phyloP scores from a whole-genome alignment of 495 filamentous ascomycete species.

The Talaromyces liani region DNA sequence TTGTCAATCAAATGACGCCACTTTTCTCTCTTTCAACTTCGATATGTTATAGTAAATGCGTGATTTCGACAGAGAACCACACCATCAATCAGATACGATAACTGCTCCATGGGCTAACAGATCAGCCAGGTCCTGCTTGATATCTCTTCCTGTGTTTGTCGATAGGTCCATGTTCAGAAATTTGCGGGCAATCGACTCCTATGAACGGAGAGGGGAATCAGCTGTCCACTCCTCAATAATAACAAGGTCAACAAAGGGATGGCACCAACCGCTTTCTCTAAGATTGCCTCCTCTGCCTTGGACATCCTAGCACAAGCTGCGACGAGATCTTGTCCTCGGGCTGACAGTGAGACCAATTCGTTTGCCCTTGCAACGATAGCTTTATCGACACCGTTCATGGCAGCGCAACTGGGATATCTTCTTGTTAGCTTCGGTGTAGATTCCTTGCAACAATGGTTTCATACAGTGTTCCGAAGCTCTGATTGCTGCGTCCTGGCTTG shows the following conservation, averaged over 20 bases:
- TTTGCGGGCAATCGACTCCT: conserved; percentile 28
- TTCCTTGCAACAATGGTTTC: conserved; percentile 5
- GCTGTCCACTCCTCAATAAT: neutral
- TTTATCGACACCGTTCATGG: conserved; percentile 70
- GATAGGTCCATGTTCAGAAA: conserved; percentile 28
- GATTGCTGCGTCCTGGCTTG: conserved; percentile 59
- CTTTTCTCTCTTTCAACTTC: neutral
- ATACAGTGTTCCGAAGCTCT: conserved; percentile 73
- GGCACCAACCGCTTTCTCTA: conserved; percentile 53
- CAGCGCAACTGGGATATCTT: conserved; percentile 53
- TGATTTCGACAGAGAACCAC: neutral
- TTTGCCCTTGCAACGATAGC: conserved; percentile 71
- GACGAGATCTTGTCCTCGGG: conserved; percentile 68
- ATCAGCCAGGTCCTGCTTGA: conserved; percentile 6
- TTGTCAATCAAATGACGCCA: neutral
- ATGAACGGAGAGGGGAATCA: neutral
- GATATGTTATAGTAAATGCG: neutral
- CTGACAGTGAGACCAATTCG: conserved; percentile 60
- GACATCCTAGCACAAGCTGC: conserved; percentile 59
- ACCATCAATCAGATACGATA: neutral
- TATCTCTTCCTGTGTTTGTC: neutral
- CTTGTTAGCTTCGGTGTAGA: neutral
- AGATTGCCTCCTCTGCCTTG: conserved; percentile 46
- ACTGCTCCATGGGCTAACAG: neutral
- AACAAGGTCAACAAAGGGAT: neutral